These are phyloP conservation scores for Avena atlantica DNA, from an alignment of 176 grass and related monocot species.

Conservation along the genomic window DNA sequence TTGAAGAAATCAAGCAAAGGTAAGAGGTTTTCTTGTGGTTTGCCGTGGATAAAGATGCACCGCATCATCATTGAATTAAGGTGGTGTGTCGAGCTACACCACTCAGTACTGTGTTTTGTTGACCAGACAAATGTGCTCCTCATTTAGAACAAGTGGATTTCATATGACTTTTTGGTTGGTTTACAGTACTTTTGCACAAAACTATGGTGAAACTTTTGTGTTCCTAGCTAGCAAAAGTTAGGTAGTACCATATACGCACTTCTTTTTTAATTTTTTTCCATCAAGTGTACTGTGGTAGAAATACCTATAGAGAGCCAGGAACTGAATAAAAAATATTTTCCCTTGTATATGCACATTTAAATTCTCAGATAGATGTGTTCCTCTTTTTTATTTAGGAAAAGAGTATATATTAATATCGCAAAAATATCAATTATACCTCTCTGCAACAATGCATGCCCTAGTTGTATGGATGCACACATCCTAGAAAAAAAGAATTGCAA, in stretches of 20 bases:
- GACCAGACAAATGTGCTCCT: neutral
- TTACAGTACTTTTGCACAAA: neutral
- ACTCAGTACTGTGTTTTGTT: neutral
- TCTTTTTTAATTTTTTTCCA: neutral
- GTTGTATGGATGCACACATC: no score
- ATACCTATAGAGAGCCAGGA: neutral
- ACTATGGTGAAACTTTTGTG: neutral
- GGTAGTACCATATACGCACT: neutral
- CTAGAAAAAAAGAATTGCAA: no score
- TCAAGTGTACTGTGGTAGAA: neutral
- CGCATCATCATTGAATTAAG: neutral
- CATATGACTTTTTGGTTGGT: no score
- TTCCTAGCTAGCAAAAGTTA: neutral
- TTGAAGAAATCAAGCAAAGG: neutral
- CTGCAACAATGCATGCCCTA: no score
- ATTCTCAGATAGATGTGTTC: neutral
- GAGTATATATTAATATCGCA: no score
- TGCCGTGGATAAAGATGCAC: neutral
- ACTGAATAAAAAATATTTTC: neutral
- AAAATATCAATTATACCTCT: no score
- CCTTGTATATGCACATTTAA: neutral
- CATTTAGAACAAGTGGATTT: neutral
- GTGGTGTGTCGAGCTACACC: neutral
- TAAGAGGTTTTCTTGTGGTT: neutral
- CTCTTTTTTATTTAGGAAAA: neutral